Percentiles rank a stretch among this genome's conserved stretches.
These are phyloP conservation scores for Phytopythium aichiense DNA, from an alignment of 352 stramenopile species.

Conservation along the genomic window DNA sequence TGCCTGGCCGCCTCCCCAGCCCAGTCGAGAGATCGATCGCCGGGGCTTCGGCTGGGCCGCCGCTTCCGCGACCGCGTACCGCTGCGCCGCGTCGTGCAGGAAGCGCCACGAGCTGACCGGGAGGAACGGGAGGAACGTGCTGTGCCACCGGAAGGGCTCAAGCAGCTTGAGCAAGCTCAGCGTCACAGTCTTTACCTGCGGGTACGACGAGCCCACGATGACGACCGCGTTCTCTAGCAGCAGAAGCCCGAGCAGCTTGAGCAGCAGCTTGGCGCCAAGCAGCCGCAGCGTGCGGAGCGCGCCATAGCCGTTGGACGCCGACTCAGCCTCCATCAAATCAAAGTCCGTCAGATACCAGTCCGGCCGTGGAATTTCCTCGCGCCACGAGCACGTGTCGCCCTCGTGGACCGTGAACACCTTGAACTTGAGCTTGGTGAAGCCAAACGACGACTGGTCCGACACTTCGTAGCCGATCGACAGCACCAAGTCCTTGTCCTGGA, in stretches of 20 bases:
- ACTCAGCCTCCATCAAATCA: constrained; percentile 45
- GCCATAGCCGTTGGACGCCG: constrained; percentile 28
- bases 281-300: constrained; percentile 56
- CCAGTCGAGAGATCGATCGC: constrained; percentile 45
- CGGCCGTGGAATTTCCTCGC: constrained; percentile 59
- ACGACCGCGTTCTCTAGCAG: constrained; percentile 74
- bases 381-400: constrained; percentile 52
- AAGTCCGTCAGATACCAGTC: constrained; percentile 73
- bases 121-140: constrained; percentile 74
- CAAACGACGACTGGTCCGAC: constrained; percentile 24
- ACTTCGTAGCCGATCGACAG: constrained; percentile 60
- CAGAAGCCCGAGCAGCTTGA: constrained; percentile 67
- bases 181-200: constrained; percentile 71
- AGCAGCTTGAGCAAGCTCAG: constrained; percentile 68
- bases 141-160: constrained; percentile 77
- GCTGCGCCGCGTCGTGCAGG: constrained; percentile 53
- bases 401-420: constrained; percentile 59
- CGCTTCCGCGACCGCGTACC: constrained; percentile 49
- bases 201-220: constrained; percentile 67
- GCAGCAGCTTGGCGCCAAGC: constrained; percentile 60
- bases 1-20: background rate
- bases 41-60: constrained; percentile 50
- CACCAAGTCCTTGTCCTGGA: constrained; percentile 64
- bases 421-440: constrained; percentile 42
- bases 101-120: constrained; percentile 71